Evolutionary conservation across 2,329 filamentous ascomycete genomes (phyloP).

Genomic region (Stylonectria norvegica): DNA sequence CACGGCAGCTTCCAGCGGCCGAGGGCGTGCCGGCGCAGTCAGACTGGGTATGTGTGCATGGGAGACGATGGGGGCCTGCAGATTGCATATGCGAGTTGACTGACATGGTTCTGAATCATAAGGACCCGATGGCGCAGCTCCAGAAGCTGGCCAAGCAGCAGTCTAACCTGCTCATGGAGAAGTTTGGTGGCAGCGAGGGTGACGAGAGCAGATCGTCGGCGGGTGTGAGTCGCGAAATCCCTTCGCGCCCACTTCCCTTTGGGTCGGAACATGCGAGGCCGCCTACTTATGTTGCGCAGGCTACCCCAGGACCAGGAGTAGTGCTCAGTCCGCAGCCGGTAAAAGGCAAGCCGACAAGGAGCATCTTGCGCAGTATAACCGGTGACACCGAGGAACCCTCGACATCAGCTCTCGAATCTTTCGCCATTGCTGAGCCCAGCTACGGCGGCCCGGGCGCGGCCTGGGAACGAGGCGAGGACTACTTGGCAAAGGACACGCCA

Average conservation of each 20-base stretch:
- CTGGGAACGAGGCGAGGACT: conserved; percentile 51
- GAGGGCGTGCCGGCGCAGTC: conserved; percentile 81
- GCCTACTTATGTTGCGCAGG: conserved; percentile 27
- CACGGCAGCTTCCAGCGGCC: conserved; percentile 65
- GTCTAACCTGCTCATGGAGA: conserved; percentile 57
- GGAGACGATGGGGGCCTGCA: conserved; percentile 44
- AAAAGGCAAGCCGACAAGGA: conserved; percentile 37
- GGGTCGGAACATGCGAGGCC: conserved; percentile 45
- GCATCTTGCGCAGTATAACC: conserved; percentile 32
- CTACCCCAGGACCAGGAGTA: conserved; percentile 21
- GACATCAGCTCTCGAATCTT: conserved; percentile 12
- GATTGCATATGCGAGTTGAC: conserved; percentile 55
- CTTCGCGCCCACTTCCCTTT: conserved; percentile 49
- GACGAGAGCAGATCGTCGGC: conserved; percentile 11
- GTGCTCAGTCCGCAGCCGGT: conserved; percentile 42
- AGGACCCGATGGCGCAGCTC: conserved; percentile 69
- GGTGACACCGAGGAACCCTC: conserved; percentile 17
- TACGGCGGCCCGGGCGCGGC: conserved; percentile 48
- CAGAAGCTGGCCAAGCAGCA: conserved; percentile 67
- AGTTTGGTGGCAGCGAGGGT: conserved; percentile 40
- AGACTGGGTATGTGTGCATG: conserved; percentile 87
- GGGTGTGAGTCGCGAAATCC: conserved; percentile 41
- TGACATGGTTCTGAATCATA: conserved; percentile 48
- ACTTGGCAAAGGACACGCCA: conserved; percentile 35
- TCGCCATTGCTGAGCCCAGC: conserved; percentile 41